These are phyloP conservation scores for Pseudogymnoascus sp. DNA, from an alignment of 2,329 filamentous ascomycete species.

Conservation along the genomic window DNA sequence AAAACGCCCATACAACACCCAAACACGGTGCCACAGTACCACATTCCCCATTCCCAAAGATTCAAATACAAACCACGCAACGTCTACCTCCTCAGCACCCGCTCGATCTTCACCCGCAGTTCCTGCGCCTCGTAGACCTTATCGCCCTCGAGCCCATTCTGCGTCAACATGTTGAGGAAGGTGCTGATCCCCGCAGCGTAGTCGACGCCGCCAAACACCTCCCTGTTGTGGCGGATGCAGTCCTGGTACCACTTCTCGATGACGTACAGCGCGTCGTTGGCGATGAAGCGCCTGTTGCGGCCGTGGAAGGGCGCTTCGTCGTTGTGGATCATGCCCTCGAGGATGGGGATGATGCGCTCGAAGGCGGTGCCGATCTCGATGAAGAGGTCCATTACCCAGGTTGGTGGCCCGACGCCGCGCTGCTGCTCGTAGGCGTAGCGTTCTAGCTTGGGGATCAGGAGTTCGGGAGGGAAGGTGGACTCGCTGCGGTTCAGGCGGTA, in stretches of 20 bases:
- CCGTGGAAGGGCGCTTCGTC: conserved; percentile 60
- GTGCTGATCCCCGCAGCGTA: conserved; percentile 45
- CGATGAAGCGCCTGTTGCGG: conserved; percentile 49
- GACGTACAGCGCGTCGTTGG: conserved; percentile 56
- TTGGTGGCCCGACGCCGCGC: conserved; percentile 45
- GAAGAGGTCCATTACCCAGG: conserved; percentile 53
- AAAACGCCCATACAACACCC: conserved; percentile 6
- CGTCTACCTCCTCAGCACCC: conserved; percentile 33
- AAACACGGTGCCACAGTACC: conserved; percentile 1
- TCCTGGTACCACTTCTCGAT: conserved; percentile 55
- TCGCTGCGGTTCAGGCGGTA: conserved; percentile 60
- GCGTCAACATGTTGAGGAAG: conserved; percentile 39
- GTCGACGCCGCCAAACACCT: conserved; percentile 54
- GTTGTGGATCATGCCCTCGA: conserved; percentile 62
- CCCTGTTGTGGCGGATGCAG: conserved; percentile 47
- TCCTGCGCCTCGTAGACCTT: conserved; percentile 36
- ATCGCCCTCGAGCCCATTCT: conserved; percentile 36
- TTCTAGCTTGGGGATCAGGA: conserved; percentile 57
- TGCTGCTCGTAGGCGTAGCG: conserved; percentile 54
- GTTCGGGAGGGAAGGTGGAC: conserved; percentile 58
- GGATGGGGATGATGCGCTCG: conserved; percentile 54
- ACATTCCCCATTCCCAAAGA: neutral
- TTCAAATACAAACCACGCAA: neutral
- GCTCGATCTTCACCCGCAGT: conserved; percentile 36
- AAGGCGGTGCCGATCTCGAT: conserved; percentile 55